Percentiles rank a stretch among this genome's conserved stretches.
Conservation (phyloP, 305 asterid genomes). For the Solanum hybrid region DNA sequence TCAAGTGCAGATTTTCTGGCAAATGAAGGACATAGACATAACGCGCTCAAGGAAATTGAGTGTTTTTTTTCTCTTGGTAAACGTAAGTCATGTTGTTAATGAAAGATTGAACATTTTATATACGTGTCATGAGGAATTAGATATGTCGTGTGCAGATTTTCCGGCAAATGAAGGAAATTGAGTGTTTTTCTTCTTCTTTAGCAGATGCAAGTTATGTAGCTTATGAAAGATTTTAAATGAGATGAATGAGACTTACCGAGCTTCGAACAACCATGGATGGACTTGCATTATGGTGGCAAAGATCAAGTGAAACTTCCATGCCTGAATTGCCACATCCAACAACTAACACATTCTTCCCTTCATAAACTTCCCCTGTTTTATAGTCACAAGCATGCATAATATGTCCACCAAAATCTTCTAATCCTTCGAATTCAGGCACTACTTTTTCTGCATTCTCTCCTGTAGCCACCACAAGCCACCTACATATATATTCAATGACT, state of each 20-base stretch:
- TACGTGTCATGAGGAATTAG: neutral
- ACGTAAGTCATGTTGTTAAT: neutral
- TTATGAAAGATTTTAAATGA: neutral
- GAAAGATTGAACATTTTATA: neutral
- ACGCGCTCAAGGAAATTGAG: neutral
- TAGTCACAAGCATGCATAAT: conserved; percentile 77
- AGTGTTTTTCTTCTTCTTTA: neutral
- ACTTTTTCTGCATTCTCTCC: conserved; percentile 85
- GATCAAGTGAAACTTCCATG: conserved; percentile 91
- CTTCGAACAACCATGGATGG: conserved; percentile 81
- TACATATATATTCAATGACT: conserved; percentile 47
- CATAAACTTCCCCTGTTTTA: conserved; percentile 54
- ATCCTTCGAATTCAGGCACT: conserved; percentile 59
- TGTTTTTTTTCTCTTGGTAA: neutral
- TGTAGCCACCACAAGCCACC: conserved; percentile 86
- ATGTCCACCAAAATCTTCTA: conserved; percentile 40
- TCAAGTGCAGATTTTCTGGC: neutral
- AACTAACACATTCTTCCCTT: conserved; percentile 57
- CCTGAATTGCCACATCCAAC: conserved; percentile 96
- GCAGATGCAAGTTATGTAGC: neutral
- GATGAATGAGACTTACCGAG: conserved; percentile 36
- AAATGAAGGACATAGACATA: neutral
- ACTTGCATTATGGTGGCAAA: conserved; percentile 52
- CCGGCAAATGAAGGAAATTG: neutral
- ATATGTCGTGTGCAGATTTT: neutral